Evolutionary conservation across 768 basidiomycete species (phyloP).

Genomic region (Podaxis carcinomalis): DNA sequence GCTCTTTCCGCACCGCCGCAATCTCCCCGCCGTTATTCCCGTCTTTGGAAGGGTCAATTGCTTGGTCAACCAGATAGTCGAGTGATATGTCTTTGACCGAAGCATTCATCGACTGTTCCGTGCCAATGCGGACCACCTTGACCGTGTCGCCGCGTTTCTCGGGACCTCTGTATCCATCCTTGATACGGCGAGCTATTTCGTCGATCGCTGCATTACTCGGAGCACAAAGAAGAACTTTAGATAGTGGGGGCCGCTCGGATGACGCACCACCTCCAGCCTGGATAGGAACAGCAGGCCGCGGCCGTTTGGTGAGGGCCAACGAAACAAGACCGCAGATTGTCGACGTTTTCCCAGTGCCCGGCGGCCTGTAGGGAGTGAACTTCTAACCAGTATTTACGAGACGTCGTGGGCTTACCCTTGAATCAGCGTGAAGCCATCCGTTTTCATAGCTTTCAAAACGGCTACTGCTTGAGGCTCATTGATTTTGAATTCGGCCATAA

Average conservation of each 20-base stretch:
- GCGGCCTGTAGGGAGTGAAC: constrained; percentile 57
- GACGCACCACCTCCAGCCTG: constrained; percentile 39
- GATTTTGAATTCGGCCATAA: constrained; percentile 68
- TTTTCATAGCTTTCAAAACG: constrained; percentile 68
- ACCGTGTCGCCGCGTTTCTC: constrained; percentile 34
- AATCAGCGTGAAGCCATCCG: constrained; percentile 81
- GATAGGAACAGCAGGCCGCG: constrained; percentile 50
- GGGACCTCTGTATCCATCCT: constrained; percentile 65
- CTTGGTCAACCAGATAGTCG: constrained; percentile 81
- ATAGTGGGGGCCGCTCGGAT: constrained; percentile 39
- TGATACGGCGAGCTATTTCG: constrained; percentile 86
- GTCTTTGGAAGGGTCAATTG: constrained; percentile 49
- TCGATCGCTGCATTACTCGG: constrained; percentile 99
- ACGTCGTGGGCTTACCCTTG: constrained; percentile 67
- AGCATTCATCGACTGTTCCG: constrained; percentile 67
- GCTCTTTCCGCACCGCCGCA: constrained; percentile 52
- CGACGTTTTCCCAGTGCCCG: constrained; percentile 97
- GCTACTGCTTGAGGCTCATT: constrained; percentile 96
- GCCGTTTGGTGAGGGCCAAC: constrained; percentile 65
- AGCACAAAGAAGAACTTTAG: constrained; percentile 85
- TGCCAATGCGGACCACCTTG: constrained; percentile 87
- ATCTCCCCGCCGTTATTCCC: constrained; percentile 33
- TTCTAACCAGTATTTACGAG: neutral
- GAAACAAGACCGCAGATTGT: constrained; percentile 96
- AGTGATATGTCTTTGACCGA: constrained; percentile 84